These are phyloP conservation scores for Onygenales sp. DNA, from an alignment of 2,329 filamentous ascomycete genomes.

Conservation along the genomic window DNA sequence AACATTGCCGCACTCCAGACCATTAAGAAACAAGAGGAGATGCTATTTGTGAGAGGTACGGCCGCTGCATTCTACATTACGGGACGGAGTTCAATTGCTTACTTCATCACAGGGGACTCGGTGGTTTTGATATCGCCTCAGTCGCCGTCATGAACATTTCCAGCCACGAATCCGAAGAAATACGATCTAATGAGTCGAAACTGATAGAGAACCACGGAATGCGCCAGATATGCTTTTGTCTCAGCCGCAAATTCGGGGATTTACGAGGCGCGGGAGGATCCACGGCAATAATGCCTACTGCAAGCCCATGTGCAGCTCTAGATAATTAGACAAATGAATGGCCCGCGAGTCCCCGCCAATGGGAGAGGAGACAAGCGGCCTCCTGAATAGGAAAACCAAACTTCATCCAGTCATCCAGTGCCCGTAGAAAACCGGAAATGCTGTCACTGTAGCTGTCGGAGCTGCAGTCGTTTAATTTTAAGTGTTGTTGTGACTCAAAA, in stretches of 20 bases:
- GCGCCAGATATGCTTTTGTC: not conserved
- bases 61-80: slow-evolving; percentile 4
- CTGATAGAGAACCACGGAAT: not conserved
- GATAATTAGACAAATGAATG: too few relatives aligned
- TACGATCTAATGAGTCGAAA: not conserved
- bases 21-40: slow-evolving; percentile 93
- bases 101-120: slow-evolving; percentile 50
- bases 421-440: too few relatives aligned
- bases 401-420: too few relatives aligned
- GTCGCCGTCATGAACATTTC: slow-evolving; percentile 18
- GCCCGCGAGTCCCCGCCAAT: too few relatives aligned
- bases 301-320: too few relatives aligned
- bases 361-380: too few relatives aligned
- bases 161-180: not conserved
- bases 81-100: slow-evolving; percentile 17
- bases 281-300: too few relatives aligned
- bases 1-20: slow-evolving; percentile 48
- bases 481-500: too few relatives aligned
- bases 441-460: too few relatives aligned
- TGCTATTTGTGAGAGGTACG: slow-evolving; percentile 93
- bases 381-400: too few relatives aligned
- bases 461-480: too few relatives aligned
- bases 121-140: slow-evolving; percentile 63
- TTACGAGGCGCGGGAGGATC: too few relatives aligned
- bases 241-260: not conserved